phyloP scores from a whole-genome alignment of 202 grass and related monocot genomes.

The Panicum hallii region DNA sequence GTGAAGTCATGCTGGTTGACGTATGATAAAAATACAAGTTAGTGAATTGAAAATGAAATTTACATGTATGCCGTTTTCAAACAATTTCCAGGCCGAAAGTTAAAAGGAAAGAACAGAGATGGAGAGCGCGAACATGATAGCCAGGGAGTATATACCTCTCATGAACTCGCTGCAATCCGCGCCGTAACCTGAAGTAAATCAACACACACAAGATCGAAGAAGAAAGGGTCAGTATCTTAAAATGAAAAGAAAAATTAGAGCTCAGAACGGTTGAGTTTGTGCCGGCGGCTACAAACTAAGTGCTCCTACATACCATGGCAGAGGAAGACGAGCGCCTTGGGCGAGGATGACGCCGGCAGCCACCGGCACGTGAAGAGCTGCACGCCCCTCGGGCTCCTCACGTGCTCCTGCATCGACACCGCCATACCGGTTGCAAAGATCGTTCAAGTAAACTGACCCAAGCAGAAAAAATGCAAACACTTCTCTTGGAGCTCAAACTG shows the following conservation, averaged over 20 bases:
- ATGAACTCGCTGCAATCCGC: too few relatives aligned
- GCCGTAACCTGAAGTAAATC: too few relatives aligned
- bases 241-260: too few relatives aligned
- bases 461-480: too few relatives aligned
- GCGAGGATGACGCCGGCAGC: slow-evolving; percentile 62
- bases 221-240: too few relatives aligned
- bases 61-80: not conserved
- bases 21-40: not conserved
- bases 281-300: too few relatives aligned
- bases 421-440: too few relatives aligned
- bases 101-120: not conserved
- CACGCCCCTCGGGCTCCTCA: slow-evolving; percentile 71
- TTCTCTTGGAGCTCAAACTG: too few relatives aligned
- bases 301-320: slow-evolving; percentile 88
- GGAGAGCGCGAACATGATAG: not conserved
- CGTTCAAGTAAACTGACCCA: too few relatives aligned
- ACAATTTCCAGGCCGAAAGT: not conserved
- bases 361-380: slow-evolving; percentile 90
- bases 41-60: not conserved
- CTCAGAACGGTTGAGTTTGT: too few relatives aligned
- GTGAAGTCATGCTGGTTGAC: slow-evolving; percentile 33
- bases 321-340: slow-evolving; percentile 94
- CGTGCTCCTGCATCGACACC: slow-evolving; percentile 92
- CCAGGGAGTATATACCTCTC: not conserved
- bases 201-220: too few relatives aligned